Conservation (phyloP, 441 rosid genomes). For the Arabidopsis lyrata region DNA sequence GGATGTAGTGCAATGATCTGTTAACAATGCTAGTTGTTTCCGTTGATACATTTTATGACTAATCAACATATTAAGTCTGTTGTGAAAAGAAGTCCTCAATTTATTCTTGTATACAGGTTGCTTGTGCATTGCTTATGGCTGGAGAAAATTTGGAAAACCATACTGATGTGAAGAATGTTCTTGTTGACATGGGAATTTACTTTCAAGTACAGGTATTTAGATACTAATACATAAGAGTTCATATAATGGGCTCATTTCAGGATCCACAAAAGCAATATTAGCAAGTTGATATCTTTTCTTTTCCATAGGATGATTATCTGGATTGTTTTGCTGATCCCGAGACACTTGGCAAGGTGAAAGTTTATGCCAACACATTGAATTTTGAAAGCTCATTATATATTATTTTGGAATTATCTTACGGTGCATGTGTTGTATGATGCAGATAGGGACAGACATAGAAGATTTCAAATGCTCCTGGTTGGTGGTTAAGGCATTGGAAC, state of each 20-base stretch:
- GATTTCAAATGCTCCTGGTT: constrained; percentile 96
- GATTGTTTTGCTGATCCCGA: constrained; percentile 86
- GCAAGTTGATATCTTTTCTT: constrained; percentile 6
- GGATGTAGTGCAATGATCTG: background rate
- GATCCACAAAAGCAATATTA: background rate
- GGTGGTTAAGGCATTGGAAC: constrained; percentile 85
- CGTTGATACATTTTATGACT: background rate
- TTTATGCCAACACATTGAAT: constrained; percentile 28
- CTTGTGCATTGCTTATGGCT: constrained; percentile 85
- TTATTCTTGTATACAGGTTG: constrained; percentile 52
- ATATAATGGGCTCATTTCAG: background rate
- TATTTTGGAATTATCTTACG: constrained; percentile 11
- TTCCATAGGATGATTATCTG: constrained; percentile 81
- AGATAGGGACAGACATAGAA: constrained; percentile 95
- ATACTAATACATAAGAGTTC: constrained; percentile 6
- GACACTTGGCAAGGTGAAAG: constrained; percentile 76
- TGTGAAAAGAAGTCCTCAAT: background rate
- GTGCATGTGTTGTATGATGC: constrained; percentile 27
- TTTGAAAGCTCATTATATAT: background rate
- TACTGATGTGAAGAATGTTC: constrained; percentile 67
- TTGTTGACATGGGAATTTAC: constrained; percentile 86
- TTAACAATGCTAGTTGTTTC: background rate
- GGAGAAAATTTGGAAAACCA: constrained; percentile 86
- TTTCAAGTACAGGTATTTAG: constrained; percentile 78
- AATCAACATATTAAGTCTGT: background rate